phyloP scores from a whole-genome alignment of 176 grass and related monocot species.

The Echinochloa phyllopogon region DNA sequence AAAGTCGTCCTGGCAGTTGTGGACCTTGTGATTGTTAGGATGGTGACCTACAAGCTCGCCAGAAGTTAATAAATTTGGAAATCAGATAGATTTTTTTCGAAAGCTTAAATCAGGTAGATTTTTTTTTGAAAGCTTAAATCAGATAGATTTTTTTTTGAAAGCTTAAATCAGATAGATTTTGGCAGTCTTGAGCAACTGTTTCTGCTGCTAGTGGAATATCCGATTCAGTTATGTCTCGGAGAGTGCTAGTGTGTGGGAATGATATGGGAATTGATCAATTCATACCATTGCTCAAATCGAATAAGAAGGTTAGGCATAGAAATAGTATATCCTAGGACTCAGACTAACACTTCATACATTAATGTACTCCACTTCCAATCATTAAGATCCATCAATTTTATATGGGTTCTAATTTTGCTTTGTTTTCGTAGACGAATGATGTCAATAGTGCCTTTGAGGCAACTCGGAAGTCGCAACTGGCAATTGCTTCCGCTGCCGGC shows the following conservation, averaged over 20 bases:
- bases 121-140: too few species aligned
- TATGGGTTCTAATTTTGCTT: slow-evolving; percentile 41
- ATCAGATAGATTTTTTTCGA: slow-evolving; percentile 23
- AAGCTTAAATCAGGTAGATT: too few species aligned
- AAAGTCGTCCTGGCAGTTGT: slow-evolving; percentile 11
- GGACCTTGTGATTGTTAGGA: slow-evolving; percentile 17
- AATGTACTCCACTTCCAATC: slow-evolving; percentile 17
- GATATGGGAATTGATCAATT: neutral
- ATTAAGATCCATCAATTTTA: slow-evolving; percentile 39
- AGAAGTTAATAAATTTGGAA: neutral
- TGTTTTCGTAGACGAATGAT: slow-evolving; percentile 75
- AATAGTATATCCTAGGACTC: slow-evolving; percentile 12
- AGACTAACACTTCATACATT: slow-evolving; percentile 28
- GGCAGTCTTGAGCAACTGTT: slow-evolving; percentile 31
- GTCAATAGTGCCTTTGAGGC: slow-evolving; percentile 90
- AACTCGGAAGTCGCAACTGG: slow-evolving; percentile 80
- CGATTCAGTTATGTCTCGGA: slow-evolving; percentile 6
- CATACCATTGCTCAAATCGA: slow-evolving; percentile 1
- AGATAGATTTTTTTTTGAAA: too few species aligned
- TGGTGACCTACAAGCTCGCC: neutral
- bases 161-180: slow-evolving; percentile 18
- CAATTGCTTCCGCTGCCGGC: slow-evolving; percentile 66
- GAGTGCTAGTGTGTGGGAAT: neutral
- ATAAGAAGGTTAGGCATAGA: slow-evolving; percentile 7
- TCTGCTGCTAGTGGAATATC: slow-evolving; percentile 38